These are phyloP conservation scores for Capsella bursapastoris DNA, from an alignment of 345 rosid genomes.

Conservation along the genomic window DNA sequence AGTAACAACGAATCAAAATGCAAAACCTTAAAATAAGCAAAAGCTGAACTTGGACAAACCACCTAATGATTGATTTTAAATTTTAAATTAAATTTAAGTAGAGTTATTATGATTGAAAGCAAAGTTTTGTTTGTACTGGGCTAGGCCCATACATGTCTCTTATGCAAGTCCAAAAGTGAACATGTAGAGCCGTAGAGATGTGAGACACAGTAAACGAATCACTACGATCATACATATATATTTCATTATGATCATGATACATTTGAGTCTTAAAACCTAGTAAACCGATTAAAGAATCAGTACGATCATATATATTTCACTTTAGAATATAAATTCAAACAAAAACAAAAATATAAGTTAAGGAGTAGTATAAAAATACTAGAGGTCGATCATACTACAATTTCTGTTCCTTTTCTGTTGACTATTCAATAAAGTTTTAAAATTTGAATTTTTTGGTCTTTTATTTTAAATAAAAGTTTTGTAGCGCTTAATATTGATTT, in stretches of 20 bases:
- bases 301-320: no score
- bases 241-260: no score
- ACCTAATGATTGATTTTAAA: constrained; percentile 18
- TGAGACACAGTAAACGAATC: background rate
- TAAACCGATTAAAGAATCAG: no score
- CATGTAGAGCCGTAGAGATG: background rate
- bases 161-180: constrained; percentile 7
- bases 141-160: constrained; percentile 30
- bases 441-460: background rate
- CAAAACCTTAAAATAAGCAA: constrained; percentile 32
- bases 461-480: background rate
- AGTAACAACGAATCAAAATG: constrained; percentile 26
- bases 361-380: background rate
- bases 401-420: background rate
- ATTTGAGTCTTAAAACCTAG: no score
- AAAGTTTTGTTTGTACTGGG: constrained; percentile 5
- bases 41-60: constrained; percentile 19
- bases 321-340: background rate
- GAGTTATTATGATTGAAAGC: background rate
- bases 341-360: background rate
- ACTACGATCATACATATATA: no score
- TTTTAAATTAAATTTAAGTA: constrained; percentile 4
- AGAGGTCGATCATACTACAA: background rate
- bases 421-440: background rate
- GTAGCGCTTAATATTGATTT: background rate